Evolutionary conservation across 306 rosid genomes (phyloP).

Genomic region (Cercis canadensis): DNA sequence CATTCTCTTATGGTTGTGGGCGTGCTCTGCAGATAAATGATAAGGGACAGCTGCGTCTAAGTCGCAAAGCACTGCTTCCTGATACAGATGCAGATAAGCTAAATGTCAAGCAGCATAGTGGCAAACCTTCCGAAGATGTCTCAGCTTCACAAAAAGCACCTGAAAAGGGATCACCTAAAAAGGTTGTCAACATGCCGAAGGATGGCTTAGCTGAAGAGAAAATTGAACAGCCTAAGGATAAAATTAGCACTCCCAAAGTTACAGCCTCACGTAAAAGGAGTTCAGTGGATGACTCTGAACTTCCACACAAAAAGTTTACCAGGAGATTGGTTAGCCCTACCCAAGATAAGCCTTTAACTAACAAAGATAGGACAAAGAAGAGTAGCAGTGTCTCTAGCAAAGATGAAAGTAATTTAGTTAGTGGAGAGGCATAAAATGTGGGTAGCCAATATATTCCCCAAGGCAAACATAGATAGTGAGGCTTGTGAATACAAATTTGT

Average conservation of each 20-base stretch:
- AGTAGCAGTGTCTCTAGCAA: conserved; percentile 50
- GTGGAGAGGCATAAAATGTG: conserved; percentile 63
- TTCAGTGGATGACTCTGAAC: conserved; percentile 49
- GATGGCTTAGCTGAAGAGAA: conserved; percentile 46
- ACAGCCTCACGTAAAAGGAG: conserved; percentile 46
- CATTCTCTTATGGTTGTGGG: conserved; percentile 26
- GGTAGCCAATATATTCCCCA: conserved; percentile 36
- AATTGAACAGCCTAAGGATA: conserved; percentile 46
- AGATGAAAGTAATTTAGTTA: conserved; percentile 67
- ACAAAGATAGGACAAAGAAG: conserved; percentile 63
- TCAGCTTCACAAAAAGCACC: conserved; percentile 28
- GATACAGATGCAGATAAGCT: conserved; percentile 56
- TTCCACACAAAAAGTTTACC: conserved; percentile 65
- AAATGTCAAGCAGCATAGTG: conserved; percentile 48
- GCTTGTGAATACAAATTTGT: conserved; percentile 26
- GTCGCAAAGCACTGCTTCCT: conserved; percentile 84
- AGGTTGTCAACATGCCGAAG: conserved; percentile 10
- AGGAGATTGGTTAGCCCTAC: conserved; percentile 56
- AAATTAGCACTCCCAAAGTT: conserved; percentile 43
- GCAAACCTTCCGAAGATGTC: conserved; percentile 40
- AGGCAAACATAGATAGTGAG: conserved; percentile 21
- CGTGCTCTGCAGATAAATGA: conserved; percentile 75
- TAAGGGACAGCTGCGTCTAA: conserved; percentile 95
- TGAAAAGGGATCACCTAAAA: conserved; percentile 40
- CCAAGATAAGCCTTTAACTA: conserved; percentile 49